Evolutionary conservation across 345 rosid species (phyloP), one percentile per base, ranked within the genome.

Genomic region (Iberis pinnata): DNA sequence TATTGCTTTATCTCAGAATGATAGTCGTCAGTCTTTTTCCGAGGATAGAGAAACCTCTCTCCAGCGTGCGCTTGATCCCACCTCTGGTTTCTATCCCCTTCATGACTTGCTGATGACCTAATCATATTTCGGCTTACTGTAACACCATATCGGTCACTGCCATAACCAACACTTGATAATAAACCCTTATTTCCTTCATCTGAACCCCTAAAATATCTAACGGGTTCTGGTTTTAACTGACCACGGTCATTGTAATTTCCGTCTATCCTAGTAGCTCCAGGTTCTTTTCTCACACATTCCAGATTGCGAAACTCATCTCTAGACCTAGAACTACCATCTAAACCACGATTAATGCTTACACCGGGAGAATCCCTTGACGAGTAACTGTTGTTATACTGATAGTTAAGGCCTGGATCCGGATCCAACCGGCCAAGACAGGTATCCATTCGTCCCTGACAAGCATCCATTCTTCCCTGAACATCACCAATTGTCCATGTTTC

Each of bases 311-410:
- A 47, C 32, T 75, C 79, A 61, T 64, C 82, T 20, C 77, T 63
- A 64, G 76, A 48, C 81, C 86, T 78, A 70, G 76, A 64, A 57
- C 57, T 59, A 26, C 60, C 43, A 36, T 73, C 81, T 37, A 73
- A 49, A 31, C 62, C 83, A 64, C 61, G 79, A 76, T 72, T 76
- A 37, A 48, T 49, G 50, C 53, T 57, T 53, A 68, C 73, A 43
- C 60, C 60, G 1, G 65, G 22, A 6, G 64, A 38, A 53, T 22
- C 65, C 14, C 76, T 74, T 1, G 83, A 70, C 11, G 72, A 12
- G 8, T 75, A 58, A 15, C 43, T 63, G n/a, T 64, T 67, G 39
- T 71, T 79, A 43, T 67, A 61, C 49, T 68, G 74, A 55, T 52
- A 72, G 25, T 63, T 66, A 47, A 54, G 71, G 29, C 50, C 58